Conservation (phyloP, 2,329 filamentous ascomycete species). For the Alternaria postmessia region DNA sequence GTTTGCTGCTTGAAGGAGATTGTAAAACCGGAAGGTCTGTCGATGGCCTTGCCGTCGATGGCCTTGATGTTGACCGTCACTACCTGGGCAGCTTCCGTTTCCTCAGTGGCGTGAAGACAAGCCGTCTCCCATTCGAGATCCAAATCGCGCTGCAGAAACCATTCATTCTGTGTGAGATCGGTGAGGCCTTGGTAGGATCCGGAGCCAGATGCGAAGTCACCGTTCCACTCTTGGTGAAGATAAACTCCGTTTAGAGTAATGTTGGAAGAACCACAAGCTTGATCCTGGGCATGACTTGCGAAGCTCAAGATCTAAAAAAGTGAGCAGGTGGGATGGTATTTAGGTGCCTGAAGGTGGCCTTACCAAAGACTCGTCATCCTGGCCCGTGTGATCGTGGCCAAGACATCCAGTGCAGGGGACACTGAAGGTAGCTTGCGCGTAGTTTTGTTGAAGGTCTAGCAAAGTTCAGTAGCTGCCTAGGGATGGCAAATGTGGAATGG, state of each 20-base stretch:
- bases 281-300: conserved; percentile 48
- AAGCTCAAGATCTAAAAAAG: conserved; percentile 53
- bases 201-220: conserved; percentile 47
- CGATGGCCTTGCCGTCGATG: conserved; percentile 47
- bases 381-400: conserved; percentile 48
- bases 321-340: conserved; percentile 36
- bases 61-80: conserved; percentile 51
- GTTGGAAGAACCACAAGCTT: conserved; percentile 52
- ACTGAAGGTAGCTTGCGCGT: conserved; percentile 54
- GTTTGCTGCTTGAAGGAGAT: conserved; percentile 51
- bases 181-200: conserved; percentile 43
- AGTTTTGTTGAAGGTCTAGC: conserved; percentile 45
- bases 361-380: conserved; percentile 53
- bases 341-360: conserved; percentile 48
- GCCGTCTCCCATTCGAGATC: conserved; percentile 50
- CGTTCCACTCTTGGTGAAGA: conserved; percentile 50
- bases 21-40: conserved; percentile 48
- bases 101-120: conserved; percentile 47
- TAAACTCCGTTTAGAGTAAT: conserved; percentile 53
- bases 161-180: conserved; percentile 44
- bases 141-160: conserved; percentile 46
- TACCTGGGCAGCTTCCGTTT: conserved; percentile 46
- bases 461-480: conserved; percentile 45
- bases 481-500: conserved; percentile 29
- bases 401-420: conserved; percentile 54